Conservation (phyloP, 2,329 filamentous ascomycete genomes). For the Monilinia laxa region DNA sequence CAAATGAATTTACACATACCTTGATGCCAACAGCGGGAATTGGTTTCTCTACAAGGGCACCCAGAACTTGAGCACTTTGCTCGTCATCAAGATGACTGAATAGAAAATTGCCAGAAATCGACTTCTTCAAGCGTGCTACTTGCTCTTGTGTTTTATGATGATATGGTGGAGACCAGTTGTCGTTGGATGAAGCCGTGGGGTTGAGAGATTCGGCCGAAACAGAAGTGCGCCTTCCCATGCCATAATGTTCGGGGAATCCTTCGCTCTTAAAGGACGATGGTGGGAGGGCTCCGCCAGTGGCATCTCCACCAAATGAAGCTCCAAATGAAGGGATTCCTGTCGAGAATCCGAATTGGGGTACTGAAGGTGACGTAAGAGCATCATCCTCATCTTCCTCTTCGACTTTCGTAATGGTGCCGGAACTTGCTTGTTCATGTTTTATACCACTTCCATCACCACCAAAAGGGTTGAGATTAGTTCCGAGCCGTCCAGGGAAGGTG, state of each 20-base stretch:
- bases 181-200: constrained; percentile 76
- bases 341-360: constrained; percentile 54
- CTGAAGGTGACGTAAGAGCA: constrained; percentile 71
- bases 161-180: constrained; percentile 86
- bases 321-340: constrained; percentile 42
- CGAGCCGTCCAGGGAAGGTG: constrained; percentile 72
- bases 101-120: constrained; percentile 87
- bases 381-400: constrained; percentile 67
- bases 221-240: constrained; percentile 87
- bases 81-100: constrained; percentile 95
- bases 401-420: constrained; percentile 56
- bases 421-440: constrained; percentile 41
- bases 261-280: constrained; percentile 52
- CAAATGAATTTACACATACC: constrained; percentile 43
- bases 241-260: constrained; percentile 87
- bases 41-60: constrained; percentile 89
- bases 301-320: constrained; percentile 48
- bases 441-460: constrained; percentile 48
- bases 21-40: constrained; percentile 87
- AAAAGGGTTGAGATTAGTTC: constrained; percentile 70
- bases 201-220: constrained; percentile 97
- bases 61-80: constrained; percentile 81
- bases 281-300: constrained; percentile 47
- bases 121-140: constrained; percentile 71
- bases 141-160: constrained; percentile 84